Percentiles rank a stretch among this genome's conserved stretches.
Evolutionary conservation across 2,329 filamentous ascomycete genomes (phyloP).

Genomic region (Hawksworthiomyces lignivorus): DNA sequence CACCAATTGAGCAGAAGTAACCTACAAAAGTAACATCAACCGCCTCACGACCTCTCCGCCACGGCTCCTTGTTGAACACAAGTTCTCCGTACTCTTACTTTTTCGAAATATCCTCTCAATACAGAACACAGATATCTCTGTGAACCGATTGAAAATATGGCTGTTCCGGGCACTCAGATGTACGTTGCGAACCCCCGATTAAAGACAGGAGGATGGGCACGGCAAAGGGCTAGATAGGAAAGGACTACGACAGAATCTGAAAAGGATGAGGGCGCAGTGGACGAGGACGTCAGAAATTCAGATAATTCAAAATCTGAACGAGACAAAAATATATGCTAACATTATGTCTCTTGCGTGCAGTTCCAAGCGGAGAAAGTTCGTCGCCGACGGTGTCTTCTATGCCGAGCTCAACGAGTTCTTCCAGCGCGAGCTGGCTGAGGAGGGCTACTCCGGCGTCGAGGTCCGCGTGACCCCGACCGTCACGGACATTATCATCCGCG

Average conservation of each 20-base stretch:
- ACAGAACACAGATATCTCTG: not conserved
- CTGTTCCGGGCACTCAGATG: constrained; percentile 55
- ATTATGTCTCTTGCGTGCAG: constrained; percentile 34
- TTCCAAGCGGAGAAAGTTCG: constrained; percentile 91
- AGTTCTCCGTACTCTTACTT: not conserved
- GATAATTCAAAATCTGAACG: no score
- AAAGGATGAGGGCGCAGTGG: no score
- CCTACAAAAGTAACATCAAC: not conserved
- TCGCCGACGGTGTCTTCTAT: constrained; percentile 99
- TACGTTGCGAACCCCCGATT: no score
- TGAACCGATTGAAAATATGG: constrained; percentile 37
- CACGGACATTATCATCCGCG: constrained; percentile 99
- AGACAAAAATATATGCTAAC: constrained; percentile 4
- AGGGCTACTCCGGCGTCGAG: constrained; percentile 99
- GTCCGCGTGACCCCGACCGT: constrained; percentile 99
- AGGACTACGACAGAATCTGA: not conserved
- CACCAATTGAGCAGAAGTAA: not conserved
- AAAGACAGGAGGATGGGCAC: no score
- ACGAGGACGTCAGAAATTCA: no score
- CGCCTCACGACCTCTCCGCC: constrained; percentile 1
- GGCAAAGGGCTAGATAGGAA: not conserved
- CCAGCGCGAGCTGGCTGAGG: constrained; percentile 99
- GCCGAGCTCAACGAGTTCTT: constrained; percentile 99
- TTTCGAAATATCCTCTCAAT: not conserved
- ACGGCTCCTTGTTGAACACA: not conserved